A percentile compares a stretch with the other conserved stretches of the same genome.
phyloP scores from a whole-genome alignment of 2,329 filamentous ascomycete genomes.

The Ophiostoma perfectum region DNA sequence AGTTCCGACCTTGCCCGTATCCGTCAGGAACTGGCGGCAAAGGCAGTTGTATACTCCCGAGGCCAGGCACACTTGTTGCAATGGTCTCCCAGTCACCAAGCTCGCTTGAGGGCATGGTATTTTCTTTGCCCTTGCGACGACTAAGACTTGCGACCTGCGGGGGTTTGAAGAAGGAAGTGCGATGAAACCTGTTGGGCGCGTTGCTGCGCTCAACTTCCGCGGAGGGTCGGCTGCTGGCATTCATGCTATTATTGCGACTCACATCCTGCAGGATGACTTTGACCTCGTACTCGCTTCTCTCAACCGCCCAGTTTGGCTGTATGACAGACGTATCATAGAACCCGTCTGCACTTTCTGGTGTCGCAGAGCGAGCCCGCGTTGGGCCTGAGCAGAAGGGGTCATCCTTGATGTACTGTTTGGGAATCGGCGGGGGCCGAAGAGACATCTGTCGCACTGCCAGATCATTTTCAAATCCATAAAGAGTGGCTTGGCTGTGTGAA shows the following conservation, averaged over 20 bases:
- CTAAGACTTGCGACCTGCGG: neutral
- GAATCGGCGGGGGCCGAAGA: neutral
- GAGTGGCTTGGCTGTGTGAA: constrained; percentile 28
- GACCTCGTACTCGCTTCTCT: constrained; percentile 25
- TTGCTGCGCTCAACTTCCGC: neutral
- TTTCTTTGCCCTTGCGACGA: constrained; percentile 11
- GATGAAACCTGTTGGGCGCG: neutral
- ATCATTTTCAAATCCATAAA: constrained; percentile 13
- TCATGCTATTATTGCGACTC: constrained; percentile 6
- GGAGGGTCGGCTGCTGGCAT: neutral
- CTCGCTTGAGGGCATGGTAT: constrained; percentile 29
- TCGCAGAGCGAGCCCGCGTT: constrained; percentile 14
- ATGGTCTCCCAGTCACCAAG: constrained; percentile 40
- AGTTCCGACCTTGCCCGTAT: neutral
- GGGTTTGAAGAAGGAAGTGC: neutral
- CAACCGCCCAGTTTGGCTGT: constrained; percentile 23
- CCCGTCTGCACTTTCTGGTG: constrained; percentile 19
- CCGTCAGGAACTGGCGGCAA: constrained; percentile 2
- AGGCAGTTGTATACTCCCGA: constrained; percentile 27
- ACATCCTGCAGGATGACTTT: constrained; percentile 27
- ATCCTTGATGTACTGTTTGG: constrained; percentile 17
- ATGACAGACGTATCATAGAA: constrained; percentile 24
- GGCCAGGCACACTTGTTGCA: constrained; percentile 31
- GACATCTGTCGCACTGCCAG: neutral
- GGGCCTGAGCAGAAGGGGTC: constrained; percentile 16